Evolutionary conservation across 2,329 filamentous ascomycete genomes (phyloP).

Genomic region (Phaeosphaeria sp.): DNA sequence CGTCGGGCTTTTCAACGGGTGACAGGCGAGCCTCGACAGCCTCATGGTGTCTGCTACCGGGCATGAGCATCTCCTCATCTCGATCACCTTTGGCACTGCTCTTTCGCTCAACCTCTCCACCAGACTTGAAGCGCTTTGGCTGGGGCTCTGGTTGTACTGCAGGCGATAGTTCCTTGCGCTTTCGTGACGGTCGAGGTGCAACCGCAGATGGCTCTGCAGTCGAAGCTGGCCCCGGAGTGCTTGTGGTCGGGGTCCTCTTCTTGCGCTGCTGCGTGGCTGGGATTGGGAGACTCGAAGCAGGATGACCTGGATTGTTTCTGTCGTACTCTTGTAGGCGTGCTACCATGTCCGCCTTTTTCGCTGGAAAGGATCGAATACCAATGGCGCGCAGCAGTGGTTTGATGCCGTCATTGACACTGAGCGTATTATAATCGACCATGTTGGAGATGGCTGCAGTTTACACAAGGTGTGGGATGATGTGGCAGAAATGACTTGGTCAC

Average conservation of each 20-base stretch:
- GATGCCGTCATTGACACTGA: not conserved
- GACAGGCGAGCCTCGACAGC: not conserved
- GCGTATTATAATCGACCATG: not conserved
- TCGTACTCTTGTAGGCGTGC: not conserved
- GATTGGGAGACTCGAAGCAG: not conserved
- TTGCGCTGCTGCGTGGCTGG: not conserved
- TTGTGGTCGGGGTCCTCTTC: not conserved
- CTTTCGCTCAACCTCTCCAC: not conserved
- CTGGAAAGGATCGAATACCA: not conserved
- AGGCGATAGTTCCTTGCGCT: not conserved
- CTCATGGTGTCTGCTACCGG: not conserved
- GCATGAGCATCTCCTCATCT: not conserved
- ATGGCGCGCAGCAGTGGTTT: not conserved
- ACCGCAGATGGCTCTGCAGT: not conserved
- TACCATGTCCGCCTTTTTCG: not conserved
- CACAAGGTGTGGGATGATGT: no score
- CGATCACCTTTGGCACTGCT: not conserved
- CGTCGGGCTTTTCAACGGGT: not conserved
- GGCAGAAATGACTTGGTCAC: not conserved
- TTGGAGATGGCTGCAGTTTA: not conserved
- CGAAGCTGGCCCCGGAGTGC: no score
- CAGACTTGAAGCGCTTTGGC: not conserved
- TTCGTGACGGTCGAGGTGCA: not conserved
- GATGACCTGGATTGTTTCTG: not conserved
- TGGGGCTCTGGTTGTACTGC: not conserved